Percentiles rank a stretch among this genome's conserved stretches.
These are phyloP conservation scores for Hypoxylon crocopeplum DNA, from an alignment of 495 filamentous ascomycete genomes.

Conservation along the genomic window DNA sequence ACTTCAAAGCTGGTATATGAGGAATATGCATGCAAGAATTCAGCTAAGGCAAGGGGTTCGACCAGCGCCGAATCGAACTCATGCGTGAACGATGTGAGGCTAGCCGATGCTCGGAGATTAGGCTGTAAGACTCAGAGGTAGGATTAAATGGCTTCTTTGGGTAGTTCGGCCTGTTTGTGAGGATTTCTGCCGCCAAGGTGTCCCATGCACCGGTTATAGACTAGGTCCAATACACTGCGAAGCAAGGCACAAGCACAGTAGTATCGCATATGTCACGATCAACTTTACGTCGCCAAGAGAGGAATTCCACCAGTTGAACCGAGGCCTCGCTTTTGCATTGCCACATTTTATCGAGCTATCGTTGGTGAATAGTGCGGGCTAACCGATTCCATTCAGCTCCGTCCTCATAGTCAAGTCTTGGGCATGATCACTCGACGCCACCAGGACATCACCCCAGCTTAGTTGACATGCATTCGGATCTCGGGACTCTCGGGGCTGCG, in stretches of 20 bases:
- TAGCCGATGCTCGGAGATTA: slow-evolving; percentile 37
- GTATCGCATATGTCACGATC: slow-evolving; percentile 15
- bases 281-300: not conserved
- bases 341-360: not conserved
- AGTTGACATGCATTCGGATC: not conserved
- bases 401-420: not conserved
- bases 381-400: not conserved
- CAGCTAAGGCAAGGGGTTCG: slow-evolving; percentile 27
- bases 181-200: slow-evolving; percentile 17
- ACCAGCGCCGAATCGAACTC: slow-evolving; percentile 1
- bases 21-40: slow-evolving; percentile 4
- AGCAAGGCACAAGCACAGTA: slow-evolving; percentile 13
- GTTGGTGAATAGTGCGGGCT: slow-evolving; percentile 1
- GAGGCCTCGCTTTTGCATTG: not conserved
- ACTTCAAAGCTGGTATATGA: not conserved
- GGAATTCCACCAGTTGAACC: not conserved
- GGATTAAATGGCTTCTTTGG: slow-evolving; percentile 2
- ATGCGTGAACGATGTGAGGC: slow-evolving; percentile 4
- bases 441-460: not conserved
- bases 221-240: slow-evolving; percentile 7
- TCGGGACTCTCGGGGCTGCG: not conserved
- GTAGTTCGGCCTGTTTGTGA: slow-evolving; percentile 10
- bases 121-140: slow-evolving; percentile 5
- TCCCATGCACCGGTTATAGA: slow-evolving; percentile 11
- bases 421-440: not conserved